A percentile compares a stretch with the other conserved stretches of the same genome.
Evolutionary conservation across 495 filamentous ascomycete genomes (phyloP).

Genomic region (Chaetomium tenue): DNA sequence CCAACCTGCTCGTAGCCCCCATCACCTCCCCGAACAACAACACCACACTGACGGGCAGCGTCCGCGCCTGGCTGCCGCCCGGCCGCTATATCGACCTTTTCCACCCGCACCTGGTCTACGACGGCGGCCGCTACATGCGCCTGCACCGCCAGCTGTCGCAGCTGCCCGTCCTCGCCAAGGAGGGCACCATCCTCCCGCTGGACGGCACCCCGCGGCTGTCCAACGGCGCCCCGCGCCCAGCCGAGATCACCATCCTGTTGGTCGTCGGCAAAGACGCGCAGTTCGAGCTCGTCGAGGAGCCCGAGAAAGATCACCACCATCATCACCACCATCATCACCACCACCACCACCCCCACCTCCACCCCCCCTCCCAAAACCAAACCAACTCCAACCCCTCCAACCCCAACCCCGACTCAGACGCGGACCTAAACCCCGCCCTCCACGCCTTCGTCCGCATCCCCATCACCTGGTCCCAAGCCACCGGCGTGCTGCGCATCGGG

Average conservation of each 20-base stretch:
- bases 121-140: slow-evolving; percentile 48
- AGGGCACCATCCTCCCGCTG: slow-evolving; percentile 56
- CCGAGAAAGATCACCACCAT: slow-evolving; percentile 25
- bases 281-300: slow-evolving; percentile 42
- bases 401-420: too few relatives aligned
- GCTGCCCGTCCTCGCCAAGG: slow-evolving; percentile 52
- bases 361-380: too few relatives aligned
- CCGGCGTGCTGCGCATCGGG: slow-evolving; percentile 29
- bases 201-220: slow-evolving; percentile 37
- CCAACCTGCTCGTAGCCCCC: slow-evolving; percentile 52
- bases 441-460: slow-evolving; percentile 30
- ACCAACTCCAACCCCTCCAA: too few relatives aligned
- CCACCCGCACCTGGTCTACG: slow-evolving; percentile 49
- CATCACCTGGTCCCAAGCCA: slow-evolving; percentile 31
- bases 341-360: too few relatives aligned
- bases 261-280: slow-evolving; percentile 53
- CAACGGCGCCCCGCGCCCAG: slow-evolving; percentile 47
- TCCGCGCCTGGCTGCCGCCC: slow-evolving; percentile 52
- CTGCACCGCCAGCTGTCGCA: slow-evolving; percentile 45
- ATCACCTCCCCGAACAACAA: slow-evolving; percentile 48
- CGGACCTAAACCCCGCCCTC: slow-evolving; percentile 14
- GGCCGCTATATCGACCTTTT: slow-evolving; percentile 53
- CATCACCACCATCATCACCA: not conserved
- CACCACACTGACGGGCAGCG: slow-evolving; percentile 40
- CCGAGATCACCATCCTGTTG: slow-evolving; percentile 46